These are phyloP conservation scores for Mycena olivaceomarginata DNA, from an alignment of 768 basidiomycete genomes.

Conservation along the genomic window DNA sequence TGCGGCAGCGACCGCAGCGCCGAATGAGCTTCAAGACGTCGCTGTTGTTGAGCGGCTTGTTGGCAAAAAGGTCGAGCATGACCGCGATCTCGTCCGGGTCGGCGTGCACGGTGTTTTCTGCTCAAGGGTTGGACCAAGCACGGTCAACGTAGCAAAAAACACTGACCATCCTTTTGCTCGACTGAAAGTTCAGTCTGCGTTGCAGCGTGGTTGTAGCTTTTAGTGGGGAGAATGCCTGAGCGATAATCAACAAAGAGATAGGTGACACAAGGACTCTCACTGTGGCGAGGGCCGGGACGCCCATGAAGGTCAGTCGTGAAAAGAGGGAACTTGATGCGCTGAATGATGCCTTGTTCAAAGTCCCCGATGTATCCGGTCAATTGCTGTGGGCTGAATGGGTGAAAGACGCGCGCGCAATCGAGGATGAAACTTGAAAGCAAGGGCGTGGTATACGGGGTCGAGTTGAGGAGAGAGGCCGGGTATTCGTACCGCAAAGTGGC, in stretches of 20 bases:
- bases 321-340: not conserved
- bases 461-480: not conserved
- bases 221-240: conserved; percentile 52
- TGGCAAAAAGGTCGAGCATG: not conserved
- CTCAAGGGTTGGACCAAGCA: not conserved
- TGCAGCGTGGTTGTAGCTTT: not conserved
- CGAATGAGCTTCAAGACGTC: not conserved
- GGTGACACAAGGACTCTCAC: conserved; percentile 57
- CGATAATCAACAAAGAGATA: conserved; percentile 61
- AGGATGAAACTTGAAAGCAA: not conserved
- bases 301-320: not conserved
- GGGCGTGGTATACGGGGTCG: not conserved
- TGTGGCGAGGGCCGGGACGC: not conserved
- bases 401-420: not conserved
- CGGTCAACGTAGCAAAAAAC: not conserved
- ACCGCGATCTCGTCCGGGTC: not conserved
- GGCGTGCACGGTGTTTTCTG: not conserved
- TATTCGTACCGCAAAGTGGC: not conserved
- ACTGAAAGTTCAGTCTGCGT: not conserved
- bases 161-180: not conserved
- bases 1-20: not conserved
- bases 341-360: not conserved
- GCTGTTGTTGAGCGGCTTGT: not conserved
- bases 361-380: not conserved
- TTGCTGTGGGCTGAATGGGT: not conserved